Evolutionary conservation across 208 protist species (phyloP), one percentile per base, ranked within the genome.

Genomic region (Herpetomonas samuelpessoai): DNA sequence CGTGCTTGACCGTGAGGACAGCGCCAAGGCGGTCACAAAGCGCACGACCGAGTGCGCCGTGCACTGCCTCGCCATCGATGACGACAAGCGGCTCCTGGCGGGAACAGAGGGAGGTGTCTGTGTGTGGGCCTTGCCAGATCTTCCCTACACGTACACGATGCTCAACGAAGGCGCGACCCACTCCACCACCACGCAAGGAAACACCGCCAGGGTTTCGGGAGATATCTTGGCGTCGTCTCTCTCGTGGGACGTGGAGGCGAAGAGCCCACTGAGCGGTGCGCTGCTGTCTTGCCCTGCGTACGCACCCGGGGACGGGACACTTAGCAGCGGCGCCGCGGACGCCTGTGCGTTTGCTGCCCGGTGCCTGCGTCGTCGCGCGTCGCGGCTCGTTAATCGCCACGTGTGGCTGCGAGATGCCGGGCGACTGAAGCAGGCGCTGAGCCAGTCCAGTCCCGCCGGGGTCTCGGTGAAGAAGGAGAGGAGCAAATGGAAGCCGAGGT

Each of bases 401-500:
- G 78, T 91, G 2, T 86, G 79, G 78, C 62, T 91, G 2, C 63
- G 75, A 1, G 46, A 71, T 10, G 63, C 62, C 1, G 46, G 27
- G 1, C 44, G 60, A 1, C 65, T 88, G 24, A 57, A 64, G 24
- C 28, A 68, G 1, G 68, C 56, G 56, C 77, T 88, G 54, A 30
- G 29, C 3, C 0, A 60, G 35, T 18, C 12, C 19, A 19, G 9
- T 4, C 26, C 18, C 2, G 14, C 4, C 25, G 1, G 18, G 27
- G 12, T 38, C 10, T 6, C 56, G 19, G 27, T 10, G 2, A 47
- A 12, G n/a, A 57, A 51, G 51, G 18, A 0, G 24, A 38, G 72
- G 24, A 78, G 79, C 50, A 61, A 38, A 38, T 93, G 86, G 86
- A 88, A 88, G 62, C 68, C 77, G 0, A 93, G 90, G 71, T 83